A percentile compares a stretch with the other conserved stretches of the same genome.
Evolutionary conservation across 2,329 filamentous ascomycete species (phyloP).

Genomic region (Pestalotiopsis sp.): DNA sequence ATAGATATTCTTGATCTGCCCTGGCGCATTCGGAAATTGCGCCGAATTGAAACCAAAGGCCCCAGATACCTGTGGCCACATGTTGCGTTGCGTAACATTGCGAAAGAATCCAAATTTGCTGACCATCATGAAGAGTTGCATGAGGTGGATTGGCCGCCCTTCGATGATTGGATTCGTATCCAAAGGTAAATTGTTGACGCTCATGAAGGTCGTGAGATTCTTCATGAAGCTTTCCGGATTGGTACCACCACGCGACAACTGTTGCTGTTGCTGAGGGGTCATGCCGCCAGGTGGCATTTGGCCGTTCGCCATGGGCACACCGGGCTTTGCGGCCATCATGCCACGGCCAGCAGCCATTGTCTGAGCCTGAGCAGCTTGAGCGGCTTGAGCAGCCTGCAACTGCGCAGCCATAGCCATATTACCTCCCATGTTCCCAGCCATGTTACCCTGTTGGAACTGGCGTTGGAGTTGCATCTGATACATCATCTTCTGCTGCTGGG

Average conservation of each 20-base stretch:
- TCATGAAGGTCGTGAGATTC: constrained; percentile 78
- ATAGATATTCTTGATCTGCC: constrained; percentile 74
- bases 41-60: constrained; percentile 63
- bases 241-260: constrained; percentile 38
- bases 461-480: constrained; percentile 86
- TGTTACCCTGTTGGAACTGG: constrained; percentile 65
- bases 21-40: constrained; percentile 67
- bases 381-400: constrained; percentile 43
- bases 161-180: constrained; percentile 75
- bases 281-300: constrained; percentile 53
- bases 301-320: constrained; percentile 55
- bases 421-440: constrained; percentile 6
- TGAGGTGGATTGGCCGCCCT: constrained; percentile 73
- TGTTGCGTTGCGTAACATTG: constrained; percentile 68
- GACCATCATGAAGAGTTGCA: constrained; percentile 77
- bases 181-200: constrained; percentile 70
- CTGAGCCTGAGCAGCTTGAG: constrained; percentile 31
- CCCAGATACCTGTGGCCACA: constrained; percentile 75
- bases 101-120: constrained; percentile 79
- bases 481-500: constrained; percentile 70
- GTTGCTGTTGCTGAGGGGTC: constrained; percentile 48
- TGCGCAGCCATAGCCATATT: constrained; percentile 50
- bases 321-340: constrained; percentile 55
- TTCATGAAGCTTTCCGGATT: constrained; percentile 75
- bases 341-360: constrained; percentile 43